Percentiles rank a stretch among this genome's conserved stretches.
These are phyloP conservation scores for Phytopythium ostracodes DNA, from an alignment of 352 stramenopile species.

Conservation along the genomic window DNA sequence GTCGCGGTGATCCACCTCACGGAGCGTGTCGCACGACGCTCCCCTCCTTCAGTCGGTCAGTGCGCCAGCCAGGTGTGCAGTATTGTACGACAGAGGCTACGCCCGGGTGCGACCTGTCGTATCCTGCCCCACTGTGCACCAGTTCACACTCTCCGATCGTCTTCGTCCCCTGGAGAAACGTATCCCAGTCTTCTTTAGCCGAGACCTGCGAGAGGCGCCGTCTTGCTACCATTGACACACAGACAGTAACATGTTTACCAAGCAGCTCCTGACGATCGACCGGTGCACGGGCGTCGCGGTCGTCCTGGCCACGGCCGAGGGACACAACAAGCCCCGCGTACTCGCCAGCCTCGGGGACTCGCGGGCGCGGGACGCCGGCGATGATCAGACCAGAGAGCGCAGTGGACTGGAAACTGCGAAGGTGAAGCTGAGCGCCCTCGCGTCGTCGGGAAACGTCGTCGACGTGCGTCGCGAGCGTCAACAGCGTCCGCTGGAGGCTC, in stretches of 20 bases:
- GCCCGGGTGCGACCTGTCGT: no score
- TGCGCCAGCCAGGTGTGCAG: no score
- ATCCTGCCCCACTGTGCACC: neutral
- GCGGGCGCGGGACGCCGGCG: neutral
- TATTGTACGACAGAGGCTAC: no score
- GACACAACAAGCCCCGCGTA: neutral
- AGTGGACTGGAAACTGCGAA: no score
- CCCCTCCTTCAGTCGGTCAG: neutral
- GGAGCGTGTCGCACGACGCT: neutral
- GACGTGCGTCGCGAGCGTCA: neutral
- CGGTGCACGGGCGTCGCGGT: conserved; percentile 1
- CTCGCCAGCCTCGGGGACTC: neutral
- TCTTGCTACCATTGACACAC: no score
- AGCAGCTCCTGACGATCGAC: conserved; percentile 28
- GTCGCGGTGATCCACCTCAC: neutral
- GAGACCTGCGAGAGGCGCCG: no score
- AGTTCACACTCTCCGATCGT: neutral
- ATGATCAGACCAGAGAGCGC: neutral
- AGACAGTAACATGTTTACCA: conserved; percentile 21
- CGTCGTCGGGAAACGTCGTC: neutral
- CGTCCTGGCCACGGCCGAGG: neutral
- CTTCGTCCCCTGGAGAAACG: neutral
- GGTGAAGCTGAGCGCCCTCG: neutral
- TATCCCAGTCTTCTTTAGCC: neutral
- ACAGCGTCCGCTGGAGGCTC: neutral